Base-by-base conservation (phyloP, 139 green algal species). In the Micractinium conductrix region DNA sequence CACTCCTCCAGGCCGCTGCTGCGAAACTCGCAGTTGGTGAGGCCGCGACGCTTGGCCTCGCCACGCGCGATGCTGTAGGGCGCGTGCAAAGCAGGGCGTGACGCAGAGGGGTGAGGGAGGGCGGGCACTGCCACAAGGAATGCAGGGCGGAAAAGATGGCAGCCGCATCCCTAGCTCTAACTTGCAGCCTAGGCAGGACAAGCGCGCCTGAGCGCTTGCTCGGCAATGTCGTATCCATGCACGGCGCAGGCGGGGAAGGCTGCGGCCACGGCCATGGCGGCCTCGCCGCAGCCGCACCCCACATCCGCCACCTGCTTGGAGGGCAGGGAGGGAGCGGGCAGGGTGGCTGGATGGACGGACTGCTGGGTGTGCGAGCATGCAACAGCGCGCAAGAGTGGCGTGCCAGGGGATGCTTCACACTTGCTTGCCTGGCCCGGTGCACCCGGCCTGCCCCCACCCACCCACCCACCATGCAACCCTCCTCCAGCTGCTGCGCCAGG, bases 221-320 rank as follows among this genome's bases (percentile, higher is more conserved):
- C 78, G 4, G 33, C 28, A 35, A 88, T 88, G 68, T 88, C 84
- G 35, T 75, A 88, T 19, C 84, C 84, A 28, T 81, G 69, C 43
- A 65, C 76, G 33, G 53, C 44, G 43, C 48, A 86, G 38, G 63
- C 26, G 19, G 84, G 84, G 78, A 86, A 88, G 35, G 69, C 84
- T 24, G 69, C 50, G 21, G 84, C 84, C 37, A 60, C 74, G 10
- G 43, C 28, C 55, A 80, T 72, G 17, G 86, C 37, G 4, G 84
- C 84, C 55, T 78, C 55, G 2, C 84, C 84, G 35, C 69, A 76
- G 14, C 84, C 84, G 28, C 84, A 88, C 33, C 84, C 84, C n/a
- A 88, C 78, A 37, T 88, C 84, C 16, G 84, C 84, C 65, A 78
- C 78, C 60, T 83, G 78, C 19, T 33, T 28, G 14, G 21, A 24